Conservation (phyloP, 2,329 filamentous ascomycete genomes). For the Pyrenochaeta sp. region DNA sequence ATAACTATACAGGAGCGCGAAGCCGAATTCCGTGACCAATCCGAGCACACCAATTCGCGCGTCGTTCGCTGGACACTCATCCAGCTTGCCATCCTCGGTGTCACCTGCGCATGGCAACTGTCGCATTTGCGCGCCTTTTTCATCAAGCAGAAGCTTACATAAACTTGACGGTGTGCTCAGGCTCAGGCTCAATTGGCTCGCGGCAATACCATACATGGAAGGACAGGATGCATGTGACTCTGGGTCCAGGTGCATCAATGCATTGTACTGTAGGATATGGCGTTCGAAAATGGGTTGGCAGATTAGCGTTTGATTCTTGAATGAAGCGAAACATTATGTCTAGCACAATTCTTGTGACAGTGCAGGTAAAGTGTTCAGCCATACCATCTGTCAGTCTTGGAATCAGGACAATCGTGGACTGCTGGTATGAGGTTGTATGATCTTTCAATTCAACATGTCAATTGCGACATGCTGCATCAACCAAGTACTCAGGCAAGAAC, state of each 20-base stretch:
- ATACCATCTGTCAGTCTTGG: too few species aligned
- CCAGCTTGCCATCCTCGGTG: constrained; percentile 82
- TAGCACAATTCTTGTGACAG: too few species aligned
- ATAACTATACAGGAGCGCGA: constrained; percentile 78
- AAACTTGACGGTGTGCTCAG: constrained; percentile 31
- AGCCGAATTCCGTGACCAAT: constrained; percentile 97
- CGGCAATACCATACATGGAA: constrained; percentile 8
- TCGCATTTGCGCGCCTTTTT: constrained; percentile 97
- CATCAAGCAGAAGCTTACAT: constrained; percentile 99
- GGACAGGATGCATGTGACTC: constrained; percentile 14
- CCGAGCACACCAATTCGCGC: constrained; percentile 88
- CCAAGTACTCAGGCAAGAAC: too few species aligned
- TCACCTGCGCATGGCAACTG: constrained; percentile 96
- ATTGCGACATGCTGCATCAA: too few species aligned
- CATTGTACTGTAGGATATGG: constrained; percentile 24
- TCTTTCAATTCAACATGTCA: too few species aligned
- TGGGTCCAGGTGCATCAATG: constrained; percentile 5
- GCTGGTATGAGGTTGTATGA: too few species aligned
- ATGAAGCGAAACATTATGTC: constrained; percentile 8
- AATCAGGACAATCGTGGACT: too few species aligned
- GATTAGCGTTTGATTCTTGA: constrained; percentile 14
- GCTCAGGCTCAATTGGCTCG: constrained; percentile 5
- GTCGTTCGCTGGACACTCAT: constrained; percentile 95
- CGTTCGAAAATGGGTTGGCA: constrained; percentile 18
- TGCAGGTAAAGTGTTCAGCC: too few species aligned